Percentiles rank a stretch among this genome's conserved stretches.
phyloP scores from a whole-genome alignment of 2,329 filamentous ascomycete species.

The Aquanectria penicillioides region DNA sequence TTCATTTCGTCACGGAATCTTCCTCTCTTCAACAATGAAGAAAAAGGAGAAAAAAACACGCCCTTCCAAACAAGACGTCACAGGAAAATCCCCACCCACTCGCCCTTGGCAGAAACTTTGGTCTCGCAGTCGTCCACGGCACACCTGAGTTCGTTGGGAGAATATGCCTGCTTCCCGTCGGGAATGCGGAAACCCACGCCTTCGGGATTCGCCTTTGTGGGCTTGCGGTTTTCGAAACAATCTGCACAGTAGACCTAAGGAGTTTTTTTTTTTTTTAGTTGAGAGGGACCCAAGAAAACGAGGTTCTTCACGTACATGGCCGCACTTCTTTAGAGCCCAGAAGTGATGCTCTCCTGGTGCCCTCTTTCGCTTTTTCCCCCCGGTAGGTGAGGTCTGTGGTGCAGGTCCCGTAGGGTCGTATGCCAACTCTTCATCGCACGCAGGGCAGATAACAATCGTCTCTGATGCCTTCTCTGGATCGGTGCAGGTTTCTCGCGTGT shows the following conservation, averaged over 20 bases:
- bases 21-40: too few relatives aligned
- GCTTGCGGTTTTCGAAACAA: constrained; percentile 67
- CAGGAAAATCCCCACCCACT: constrained; percentile 71
- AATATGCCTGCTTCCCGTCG: constrained; percentile 40
- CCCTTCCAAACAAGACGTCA: constrained; percentile 45
- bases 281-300: neutral
- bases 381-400: constrained; percentile 27
- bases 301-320: constrained; percentile 73
- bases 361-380: constrained; percentile 54
- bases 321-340: constrained; percentile 90
- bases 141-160: constrained; percentile 56
- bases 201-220: constrained; percentile 45
- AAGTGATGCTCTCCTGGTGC: constrained; percentile 80
- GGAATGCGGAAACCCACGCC: constrained; percentile 53
- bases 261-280: constrained; percentile 9
- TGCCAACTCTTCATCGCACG: constrained; percentile 86
- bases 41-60: neutral
- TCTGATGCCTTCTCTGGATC: constrained; percentile 63
- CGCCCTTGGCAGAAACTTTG: constrained; percentile 62
- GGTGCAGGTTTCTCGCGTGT: constrained; percentile 74
- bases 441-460: constrained; percentile 82
- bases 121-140: constrained; percentile 66
- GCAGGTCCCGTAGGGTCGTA: constrained; percentile 66
- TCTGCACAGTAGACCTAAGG: constrained; percentile 69
- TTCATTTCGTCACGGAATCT: too few relatives aligned